Percentiles rank a stretch among this genome's conserved stretches.
These are phyloP conservation scores for Aspergillus diversus DNA, from an alignment of 495 filamentous ascomycete genomes.

Conservation along the genomic window DNA sequence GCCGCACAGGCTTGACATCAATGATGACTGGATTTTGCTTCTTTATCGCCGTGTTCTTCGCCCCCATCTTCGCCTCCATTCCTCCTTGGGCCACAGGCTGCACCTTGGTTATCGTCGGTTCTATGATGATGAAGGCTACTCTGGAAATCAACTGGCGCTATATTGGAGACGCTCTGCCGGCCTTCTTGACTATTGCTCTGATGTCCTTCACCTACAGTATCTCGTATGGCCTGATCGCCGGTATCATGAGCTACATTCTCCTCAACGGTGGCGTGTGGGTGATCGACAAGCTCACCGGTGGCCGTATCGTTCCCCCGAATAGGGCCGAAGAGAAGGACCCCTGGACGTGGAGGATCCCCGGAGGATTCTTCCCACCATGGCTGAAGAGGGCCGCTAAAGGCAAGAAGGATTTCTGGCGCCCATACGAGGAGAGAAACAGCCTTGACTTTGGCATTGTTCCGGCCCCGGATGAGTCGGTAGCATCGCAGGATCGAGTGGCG, in stretches of 20 bases:
- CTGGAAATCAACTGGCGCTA: slow-evolving; percentile 86
- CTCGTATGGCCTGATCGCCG: slow-evolving; percentile 77
- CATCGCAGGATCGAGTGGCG: slow-evolving; percentile 19
- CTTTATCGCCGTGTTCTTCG: slow-evolving; percentile 85
- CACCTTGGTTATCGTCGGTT: slow-evolving; percentile 78
- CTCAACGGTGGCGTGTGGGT: slow-evolving; percentile 69
- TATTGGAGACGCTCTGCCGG: slow-evolving; percentile 75
- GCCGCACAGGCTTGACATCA: slow-evolving; percentile 80
- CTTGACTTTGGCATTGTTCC: slow-evolving; percentile 12
- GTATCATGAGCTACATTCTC: slow-evolving; percentile 72
- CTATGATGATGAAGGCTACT: slow-evolving; percentile 76
- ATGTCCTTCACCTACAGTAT: slow-evolving; percentile 91
- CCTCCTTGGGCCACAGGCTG: slow-evolving; percentile 84
- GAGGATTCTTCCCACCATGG: slow-evolving; percentile 74
- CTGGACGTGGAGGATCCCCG: slow-evolving; percentile 70
- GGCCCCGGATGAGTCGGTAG: slow-evolving; percentile 15
- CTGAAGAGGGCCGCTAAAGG: slow-evolving; percentile 60
- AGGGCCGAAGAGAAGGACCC: slow-evolving; percentile 68
- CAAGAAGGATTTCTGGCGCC: slow-evolving; percentile 69
- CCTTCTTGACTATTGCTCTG: slow-evolving; percentile 76
- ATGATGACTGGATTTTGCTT: slow-evolving; percentile 76
- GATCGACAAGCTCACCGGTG: slow-evolving; percentile 63
- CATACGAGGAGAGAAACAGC: slow-evolving; percentile 35
- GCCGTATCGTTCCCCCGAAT: slow-evolving; percentile 71
- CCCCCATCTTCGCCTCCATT: slow-evolving; percentile 83